These are phyloP conservation scores for Breynia disticha DNA, from an alignment of 441 rosid species.

Conservation along the genomic window DNA sequence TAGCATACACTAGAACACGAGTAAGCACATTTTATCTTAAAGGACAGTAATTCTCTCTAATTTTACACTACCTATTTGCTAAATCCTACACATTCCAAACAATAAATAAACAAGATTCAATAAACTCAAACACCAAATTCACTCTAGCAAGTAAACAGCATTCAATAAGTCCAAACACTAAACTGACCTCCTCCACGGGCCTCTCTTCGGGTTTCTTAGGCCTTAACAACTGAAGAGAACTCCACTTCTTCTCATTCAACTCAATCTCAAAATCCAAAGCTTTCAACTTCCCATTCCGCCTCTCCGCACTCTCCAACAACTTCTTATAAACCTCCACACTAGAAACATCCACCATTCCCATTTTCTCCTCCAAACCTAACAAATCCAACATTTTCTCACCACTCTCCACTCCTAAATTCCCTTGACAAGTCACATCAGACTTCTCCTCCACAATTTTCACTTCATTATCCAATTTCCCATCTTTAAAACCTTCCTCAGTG, in stretches of 20 bases:
- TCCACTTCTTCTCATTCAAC: constrained; percentile 37
- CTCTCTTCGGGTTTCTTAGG: constrained; percentile 34
- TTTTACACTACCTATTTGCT: too few species aligned
- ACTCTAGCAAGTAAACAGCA: constrained; percentile 5
- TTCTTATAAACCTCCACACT: constrained; percentile 49
- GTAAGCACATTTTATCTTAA: too few species aligned
- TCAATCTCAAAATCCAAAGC: constrained; percentile 48
- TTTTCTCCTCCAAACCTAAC: constrained; percentile 25
- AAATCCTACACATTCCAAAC: too few species aligned
- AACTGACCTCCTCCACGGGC: constrained; percentile 32
- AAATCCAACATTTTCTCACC: constrained; percentile 32
- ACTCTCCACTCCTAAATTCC: constrained; percentile 32
- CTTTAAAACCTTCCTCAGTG: constrained; percentile 29
- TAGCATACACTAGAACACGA: too few species aligned
- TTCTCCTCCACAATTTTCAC: constrained; percentile 32
- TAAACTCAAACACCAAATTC: too few species aligned
- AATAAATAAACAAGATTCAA: too few species aligned
- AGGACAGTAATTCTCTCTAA: too few species aligned
- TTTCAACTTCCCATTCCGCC: constrained; percentile 34
- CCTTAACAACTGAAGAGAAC: constrained; percentile 27
- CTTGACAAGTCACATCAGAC: constrained; percentile 29
- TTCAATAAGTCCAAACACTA: background rate
- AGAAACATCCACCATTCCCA: constrained; percentile 14
- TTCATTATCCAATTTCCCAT: constrained; percentile 24
- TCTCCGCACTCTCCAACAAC: constrained; percentile 48